Base-by-base conservation (phyloP, 1,284 basidiomycete species). In the Singerocomus rubriflavus region DNA sequence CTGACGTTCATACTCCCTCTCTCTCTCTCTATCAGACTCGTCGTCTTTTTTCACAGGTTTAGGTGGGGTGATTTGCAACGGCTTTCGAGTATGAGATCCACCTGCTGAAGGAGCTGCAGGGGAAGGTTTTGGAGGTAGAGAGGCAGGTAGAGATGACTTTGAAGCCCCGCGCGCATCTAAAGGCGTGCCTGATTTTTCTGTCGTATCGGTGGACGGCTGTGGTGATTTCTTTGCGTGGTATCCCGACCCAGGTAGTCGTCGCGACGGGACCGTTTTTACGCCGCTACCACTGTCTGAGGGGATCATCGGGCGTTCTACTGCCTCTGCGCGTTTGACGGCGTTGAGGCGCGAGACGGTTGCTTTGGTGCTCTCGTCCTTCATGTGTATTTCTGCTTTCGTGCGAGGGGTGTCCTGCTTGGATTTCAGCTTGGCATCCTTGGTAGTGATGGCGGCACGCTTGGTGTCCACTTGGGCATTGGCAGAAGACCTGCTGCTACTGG, bases 341-440 rank as follows among this genome's bases (percentile, higher is more conserved):
- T 56, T 54, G 9, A 57, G 34, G 37, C 58, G 50, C 43, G 60
- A 42, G 55, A 50, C 37, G 1, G 58, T 53, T 14, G 52, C 49
- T 33, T 57, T 67, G 8, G 56, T 42, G 49, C 80, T 75, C 64
- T 85, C 81, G 58, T 84, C 78, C 66, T 78, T 83, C 63, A 78
- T 75, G 55, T 66, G 69, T 25, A 80, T 71, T 53, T 77, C 76
- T 12, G 71, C 70, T 47, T 74, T 75, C 1, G 59, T n/a, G 6
- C 66, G 68, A 50, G 72, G 63, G 16, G 9, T 3, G 52, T 76
- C 79, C 9, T 70, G 59, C 58, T 75, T 78, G 5, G 58, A 52
- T 57, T 76, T 78, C 34, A 71, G 68, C 50, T 78, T 82, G 29
- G 63, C 57, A 36, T 78, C 73, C 43, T 71, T 75, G 2, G 72